Percentiles rank a stretch among this genome's conserved stretches.
Evolutionary conservation across 176 grass and related monocot genomes (phyloP).

Genomic region (Avena sativa): DNA sequence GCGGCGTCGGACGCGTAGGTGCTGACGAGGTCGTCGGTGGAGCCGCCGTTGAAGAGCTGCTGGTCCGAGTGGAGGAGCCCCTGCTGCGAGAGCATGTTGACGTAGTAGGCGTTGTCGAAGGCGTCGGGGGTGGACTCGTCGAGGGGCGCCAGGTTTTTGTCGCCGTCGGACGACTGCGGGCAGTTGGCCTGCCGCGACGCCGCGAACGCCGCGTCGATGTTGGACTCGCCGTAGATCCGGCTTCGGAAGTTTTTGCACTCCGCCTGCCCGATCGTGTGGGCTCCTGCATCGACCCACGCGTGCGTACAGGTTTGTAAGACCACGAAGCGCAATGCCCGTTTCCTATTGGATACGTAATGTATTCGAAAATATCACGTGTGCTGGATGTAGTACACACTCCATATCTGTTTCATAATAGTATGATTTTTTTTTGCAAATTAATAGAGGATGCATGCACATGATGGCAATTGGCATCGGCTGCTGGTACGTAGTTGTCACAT

Average conservation of each 20-base stretch:
- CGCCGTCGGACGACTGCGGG: conserved; percentile 43
- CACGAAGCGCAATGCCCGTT: not conserved
- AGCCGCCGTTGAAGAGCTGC: conserved; percentile 58
- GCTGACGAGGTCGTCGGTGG: conserved; percentile 56
- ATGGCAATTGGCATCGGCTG: not conserved
- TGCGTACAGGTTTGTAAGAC: too few species aligned
- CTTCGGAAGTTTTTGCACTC: conserved; percentile 55
- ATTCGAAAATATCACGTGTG: not conserved
- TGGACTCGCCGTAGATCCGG: conserved; percentile 65
- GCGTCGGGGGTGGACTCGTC: conserved; percentile 47
- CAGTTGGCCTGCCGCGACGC: conserved; percentile 50
- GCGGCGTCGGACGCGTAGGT: conserved; percentile 44
- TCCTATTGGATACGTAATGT: not conserved
- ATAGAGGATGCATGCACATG: not conserved
- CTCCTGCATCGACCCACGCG: conserved; percentile 32
- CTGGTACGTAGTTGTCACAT: not conserved
- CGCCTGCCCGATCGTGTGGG: conserved; percentile 68
- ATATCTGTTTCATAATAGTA: too few species aligned
- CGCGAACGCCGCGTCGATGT: conserved; percentile 56
- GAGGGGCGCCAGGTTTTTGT: conserved; percentile 53
- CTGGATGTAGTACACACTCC: not conserved
- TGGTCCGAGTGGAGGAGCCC: conserved; percentile 76
- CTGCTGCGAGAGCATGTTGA: conserved; percentile 38
- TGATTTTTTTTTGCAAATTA: too few species aligned
- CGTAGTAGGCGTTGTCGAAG: conserved; percentile 63